Percentiles rank a stretch among this genome's conserved stretches.
Evolutionary conservation across 2,329 filamentous ascomycete genomes (phyloP).

Genomic region (Aureobasidium sp.): DNA sequence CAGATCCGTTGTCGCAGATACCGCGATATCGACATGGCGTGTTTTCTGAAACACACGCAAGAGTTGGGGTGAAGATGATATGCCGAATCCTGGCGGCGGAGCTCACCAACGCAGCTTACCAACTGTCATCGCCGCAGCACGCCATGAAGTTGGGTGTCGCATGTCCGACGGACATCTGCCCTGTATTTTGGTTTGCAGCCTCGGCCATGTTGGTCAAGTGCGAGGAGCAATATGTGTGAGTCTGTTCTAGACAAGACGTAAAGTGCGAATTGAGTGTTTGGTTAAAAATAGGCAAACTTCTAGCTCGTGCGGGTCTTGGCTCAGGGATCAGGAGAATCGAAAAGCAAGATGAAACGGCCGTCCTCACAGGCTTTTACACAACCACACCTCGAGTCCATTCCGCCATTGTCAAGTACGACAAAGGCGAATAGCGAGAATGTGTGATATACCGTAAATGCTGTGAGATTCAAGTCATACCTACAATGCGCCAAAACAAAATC

Average conservation of each 20-base stretch:
- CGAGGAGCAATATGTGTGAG: background rate
- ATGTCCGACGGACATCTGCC: background rate
- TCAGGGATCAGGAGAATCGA: background rate
- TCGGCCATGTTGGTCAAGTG: background rate
- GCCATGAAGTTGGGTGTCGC: background rate
- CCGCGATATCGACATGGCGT: background rate
- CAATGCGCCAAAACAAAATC: background rate
- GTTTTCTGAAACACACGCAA: background rate
- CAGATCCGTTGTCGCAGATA: slow-evolving; percentile 8
- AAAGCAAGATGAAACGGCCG: slow-evolving; percentile 8
- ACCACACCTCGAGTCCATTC: background rate
- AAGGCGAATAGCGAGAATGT: background rate
- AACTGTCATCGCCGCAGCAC: background rate
- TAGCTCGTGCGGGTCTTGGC: background rate
- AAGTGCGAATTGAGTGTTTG: background rate
- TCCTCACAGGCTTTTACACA: background rate
- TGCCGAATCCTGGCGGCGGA: background rate
- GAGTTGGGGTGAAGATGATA: background rate
- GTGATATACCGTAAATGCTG: background rate
- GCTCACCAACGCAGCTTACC: slow-evolving; percentile 1
- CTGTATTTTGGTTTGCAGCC: background rate
- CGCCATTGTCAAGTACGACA: background rate
- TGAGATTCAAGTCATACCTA: background rate
- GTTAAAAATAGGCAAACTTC: slow-evolving; percentile 3
- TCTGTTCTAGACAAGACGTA: background rate